A percentile compares a stretch with the other conserved stretches of the same genome.
Conservation (phyloP, 1,284 basidiomycete genomes). For the Meira nashicola region DNA sequence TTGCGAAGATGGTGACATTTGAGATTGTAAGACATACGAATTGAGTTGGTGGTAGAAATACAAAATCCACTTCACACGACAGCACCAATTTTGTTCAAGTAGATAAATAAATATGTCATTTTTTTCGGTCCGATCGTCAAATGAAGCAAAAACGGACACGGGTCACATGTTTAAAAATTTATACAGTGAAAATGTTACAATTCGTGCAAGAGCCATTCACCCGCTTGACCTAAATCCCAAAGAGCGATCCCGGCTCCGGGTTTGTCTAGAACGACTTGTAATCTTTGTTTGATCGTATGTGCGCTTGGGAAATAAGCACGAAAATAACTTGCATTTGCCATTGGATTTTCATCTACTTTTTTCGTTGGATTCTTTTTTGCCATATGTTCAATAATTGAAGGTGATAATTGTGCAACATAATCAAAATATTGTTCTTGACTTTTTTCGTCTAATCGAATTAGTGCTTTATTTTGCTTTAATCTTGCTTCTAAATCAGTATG, state of each 20-base stretch:
- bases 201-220: slow-evolving; percentile 18
- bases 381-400: neutral
- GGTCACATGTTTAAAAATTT: too few relatives aligned
- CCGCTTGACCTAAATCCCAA: slow-evolving; percentile 18
- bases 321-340: slow-evolving; percentile 12
- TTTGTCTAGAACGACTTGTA: slow-evolving; percentile 7
- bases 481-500: slow-evolving; percentile 10
- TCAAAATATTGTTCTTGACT: slow-evolving; percentile 13
- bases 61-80: too few relatives aligned
- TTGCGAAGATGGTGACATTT: too few relatives aligned
- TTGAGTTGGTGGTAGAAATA: too few relatives aligned
- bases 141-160: too few relatives aligned
- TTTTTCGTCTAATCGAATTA: slow-evolving; percentile 12
- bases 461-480: slow-evolving; percentile 9
- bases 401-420: slow-evolving; percentile 10
- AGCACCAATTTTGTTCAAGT: too few relatives aligned
- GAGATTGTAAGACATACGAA: too few relatives aligned
- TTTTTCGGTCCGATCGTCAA: too few relatives aligned
- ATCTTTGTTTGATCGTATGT: slow-evolving; percentile 13
- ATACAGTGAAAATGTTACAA: slow-evolving; percentile 5
- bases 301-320: slow-evolving; percentile 16
- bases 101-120: too few relatives aligned
- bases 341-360: neutral
- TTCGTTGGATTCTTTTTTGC: slow-evolving; percentile 1
- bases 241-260: slow-evolving; percentile 13